Evolutionary conservation across 768 basidiomycete species (phyloP), one percentile per base, ranked within the genome.

Genomic region (Calocera viscosa): DNA sequence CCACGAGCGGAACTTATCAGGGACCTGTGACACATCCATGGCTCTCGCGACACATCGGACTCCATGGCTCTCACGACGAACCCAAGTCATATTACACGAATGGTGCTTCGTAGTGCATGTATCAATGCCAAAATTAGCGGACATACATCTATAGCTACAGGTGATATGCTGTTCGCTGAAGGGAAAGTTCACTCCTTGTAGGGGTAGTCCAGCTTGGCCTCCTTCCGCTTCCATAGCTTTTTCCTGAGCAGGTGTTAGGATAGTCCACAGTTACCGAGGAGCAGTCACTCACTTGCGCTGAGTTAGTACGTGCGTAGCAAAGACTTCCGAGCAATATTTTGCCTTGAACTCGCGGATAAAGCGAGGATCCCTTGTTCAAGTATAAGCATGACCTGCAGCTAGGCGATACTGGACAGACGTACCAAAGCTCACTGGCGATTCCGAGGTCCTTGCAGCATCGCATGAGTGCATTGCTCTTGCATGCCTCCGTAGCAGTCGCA

Each of bases 381-480:
- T 0, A 49, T 24, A 1, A 41, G n/a, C n/a, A 17, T 14, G 53
- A 16, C 49, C 26, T 19, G 16, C 64, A 17, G 24, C 49, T 43
- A 30, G 10, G 47, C 34, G 60, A 63, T 49, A 32, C 26, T 14
- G 26, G 32, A 1, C n/a, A 7, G n/a, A 69, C 82, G 68, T 70
- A 93, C 94, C 95, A 97, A 26, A 98, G 85, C 77, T 97, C 95
- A 75, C 92, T 94, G 0, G 95, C 95, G 71, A 98, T 82, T 12
- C 95, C 95, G 41, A 98, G 78, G 73, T 98, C 95, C 74, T 98
- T 98, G 79, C 91, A 94, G 76, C 95, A 97, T 34, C 95, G 81
- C 94, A 97, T 96, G 33, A 98, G 80, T 0, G 95, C 95, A 70
- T 98, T 98, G 74, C 90, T 92, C 77, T 97, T 98, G 79, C 89